phyloP scores from a whole-genome alignment of 805 yeast genomes.

The Sugiyamaella smithiae region DNA sequence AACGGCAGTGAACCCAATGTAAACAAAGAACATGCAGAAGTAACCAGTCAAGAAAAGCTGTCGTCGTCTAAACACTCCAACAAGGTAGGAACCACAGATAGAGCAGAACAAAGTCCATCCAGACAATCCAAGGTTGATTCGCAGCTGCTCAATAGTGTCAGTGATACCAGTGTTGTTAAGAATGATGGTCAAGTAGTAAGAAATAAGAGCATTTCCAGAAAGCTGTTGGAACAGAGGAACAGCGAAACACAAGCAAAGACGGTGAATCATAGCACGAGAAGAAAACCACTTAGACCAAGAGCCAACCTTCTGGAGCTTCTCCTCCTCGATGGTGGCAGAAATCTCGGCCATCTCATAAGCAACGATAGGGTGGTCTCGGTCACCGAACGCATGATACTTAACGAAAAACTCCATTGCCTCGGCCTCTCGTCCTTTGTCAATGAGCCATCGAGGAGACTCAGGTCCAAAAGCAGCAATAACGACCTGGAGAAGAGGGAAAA shows the following conservation, averaged over 20 bases:
- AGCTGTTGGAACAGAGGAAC: constrained; percentile 16
- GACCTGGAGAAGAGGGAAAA: constrained; percentile 58
- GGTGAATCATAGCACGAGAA: constrained; percentile 10
- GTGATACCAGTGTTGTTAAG: constrained; percentile 54
- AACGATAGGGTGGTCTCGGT: constrained; percentile 14
- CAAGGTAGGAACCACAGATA: constrained; percentile 11
- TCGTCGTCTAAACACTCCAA: constrained; percentile 17
- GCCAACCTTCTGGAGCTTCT: constrained; percentile 15
- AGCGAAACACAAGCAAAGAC: constrained; percentile 11
- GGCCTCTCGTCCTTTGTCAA: constrained; percentile 55
- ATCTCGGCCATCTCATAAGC: constrained; percentile 31
- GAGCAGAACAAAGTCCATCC: constrained; percentile 7
- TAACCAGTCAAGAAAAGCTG: constrained; percentile 20
- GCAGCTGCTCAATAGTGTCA: constrained; percentile 15
- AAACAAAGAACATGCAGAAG: constrained; percentile 15
- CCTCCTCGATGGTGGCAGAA: constrained; percentile 23
- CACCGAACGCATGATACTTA: constrained; percentile 22
- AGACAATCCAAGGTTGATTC: constrained; percentile 22
- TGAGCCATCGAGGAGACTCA: constrained; percentile 76
- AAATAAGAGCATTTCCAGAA: constrained; percentile 19
- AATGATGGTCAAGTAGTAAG: constrained; percentile 49
- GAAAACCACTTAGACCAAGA: constrained; percentile 12
- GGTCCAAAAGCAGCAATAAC: constrained; percentile 56
- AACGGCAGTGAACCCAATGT: constrained; percentile 39
- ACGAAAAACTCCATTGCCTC: constrained; percentile 49